Base-by-base conservation (phyloP, 1,139 yeast genomes). In the Geotrichum australiense region DNA sequence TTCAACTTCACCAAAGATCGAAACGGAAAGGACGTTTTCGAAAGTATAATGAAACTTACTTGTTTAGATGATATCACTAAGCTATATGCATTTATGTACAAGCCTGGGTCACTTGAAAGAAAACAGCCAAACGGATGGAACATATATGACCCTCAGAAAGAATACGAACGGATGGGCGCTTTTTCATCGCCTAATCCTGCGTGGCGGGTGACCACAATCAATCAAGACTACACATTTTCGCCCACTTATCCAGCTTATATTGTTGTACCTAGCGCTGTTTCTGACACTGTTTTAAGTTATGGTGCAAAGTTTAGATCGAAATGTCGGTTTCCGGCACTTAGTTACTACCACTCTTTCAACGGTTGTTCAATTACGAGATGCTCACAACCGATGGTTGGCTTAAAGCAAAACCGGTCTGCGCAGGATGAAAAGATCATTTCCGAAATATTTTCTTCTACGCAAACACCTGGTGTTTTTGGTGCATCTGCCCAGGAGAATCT, bases 381-480 rank as follows among this genome's bases (percentile, higher is more conserved):
- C 53, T 72, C 97, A 1, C 98, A 91, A 62, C 98, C 98, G 0
- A 65, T 91, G 54, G 93, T 89, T 1, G 98, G 98, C 0, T 55
- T 91, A 19, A 87, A 86, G 48, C 95, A 89, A 58, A 78, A 80
- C 51, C 67, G 97, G 36, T 86, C 95, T 1, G 72, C 85, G 16
- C 98, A 91, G 60, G 98, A 91, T 65, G 98, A 91, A 57, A 81
- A 76, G 51, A 63, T 91, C 34, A 70, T 89, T 3, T 68, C 69
- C 10, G 94, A 87, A 48, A 78, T 85, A 15, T 87, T 89, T 58
- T 66, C 65, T 35, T 68, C 71, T 1, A 69, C 69, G 15, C 56
- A 51, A 21, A 49, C 53, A n/a, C 55, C 58, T 2, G 51, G 54
- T 11, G 57, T 57, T 22, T 62, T 47, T 20, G 54, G 55, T 24